phyloP scores from a whole-genome alignment of 495 filamentous ascomycete genomes.

The Aspergillus mulundensis region DNA sequence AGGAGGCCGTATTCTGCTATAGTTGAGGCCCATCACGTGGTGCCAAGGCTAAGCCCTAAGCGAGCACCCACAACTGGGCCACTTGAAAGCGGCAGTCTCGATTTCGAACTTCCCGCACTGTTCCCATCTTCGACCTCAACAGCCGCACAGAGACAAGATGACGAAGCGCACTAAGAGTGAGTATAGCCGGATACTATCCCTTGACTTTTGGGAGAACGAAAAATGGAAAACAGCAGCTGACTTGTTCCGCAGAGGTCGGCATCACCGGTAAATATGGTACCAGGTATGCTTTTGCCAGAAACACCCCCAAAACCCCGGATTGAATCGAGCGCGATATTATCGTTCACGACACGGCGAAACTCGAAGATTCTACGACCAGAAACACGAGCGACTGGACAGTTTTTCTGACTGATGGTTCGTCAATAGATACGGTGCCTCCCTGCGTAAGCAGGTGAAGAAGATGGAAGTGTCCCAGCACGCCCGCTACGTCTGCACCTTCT shows the following conservation, averaged over 20 bases:
- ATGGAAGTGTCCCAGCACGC: slow-evolving; percentile 98
- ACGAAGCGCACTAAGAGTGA: slow-evolving; percentile 92
- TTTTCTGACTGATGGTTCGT: slow-evolving; percentile 27
- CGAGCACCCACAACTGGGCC: slow-evolving; percentile 47
- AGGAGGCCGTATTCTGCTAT: background rate
- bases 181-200: slow-evolving; percentile 18
- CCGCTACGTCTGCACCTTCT: slow-evolving; percentile 84
- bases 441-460: slow-evolving; percentile 99
- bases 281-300: slow-evolving; percentile 47
- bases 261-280: slow-evolving; percentile 69
- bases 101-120: slow-evolving; percentile 39
- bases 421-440: slow-evolving; percentile 92
- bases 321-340: slow-evolving; percentile 23
- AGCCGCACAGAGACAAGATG: slow-evolving; percentile 63
- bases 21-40: slow-evolving; percentile 16
- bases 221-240: slow-evolving; percentile 29
- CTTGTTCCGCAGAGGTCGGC: slow-evolving; percentile 67
- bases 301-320: slow-evolving; percentile 14
- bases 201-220: background rate
- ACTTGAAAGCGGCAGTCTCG: slow-evolving; percentile 32
- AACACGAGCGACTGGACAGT: slow-evolving; percentile 14
- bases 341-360: slow-evolving; percentile 11
- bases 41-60: slow-evolving; percentile 39
- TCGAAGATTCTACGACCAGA: slow-evolving; percentile 7
- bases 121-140: slow-evolving; percentile 44